Evolutionary conservation across 495 filamentous ascomycete genomes (phyloP), one percentile per base, ranked within the genome.

Genomic region (Pyrenopolyporus hunteri): DNA sequence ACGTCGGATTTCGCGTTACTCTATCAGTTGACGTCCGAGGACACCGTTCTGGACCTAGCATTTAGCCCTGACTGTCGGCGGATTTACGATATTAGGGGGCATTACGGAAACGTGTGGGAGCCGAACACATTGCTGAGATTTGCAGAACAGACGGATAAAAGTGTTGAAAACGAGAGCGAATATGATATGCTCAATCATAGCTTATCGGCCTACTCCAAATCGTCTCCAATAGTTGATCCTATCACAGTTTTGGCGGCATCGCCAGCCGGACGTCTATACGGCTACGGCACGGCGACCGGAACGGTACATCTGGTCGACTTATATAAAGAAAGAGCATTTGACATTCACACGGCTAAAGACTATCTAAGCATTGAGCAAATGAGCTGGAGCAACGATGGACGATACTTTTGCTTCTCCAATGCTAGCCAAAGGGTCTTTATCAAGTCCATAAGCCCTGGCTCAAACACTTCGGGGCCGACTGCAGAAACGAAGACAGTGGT

Each of bases 71-170:
- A 71, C 22, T 9, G 45, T n/a, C 33, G 43, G 22, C 69, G 70
- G 6, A 37, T 73, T 23, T 73, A 71, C 31, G 70, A 73, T 16
- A 55, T 70, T 9, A 42, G 70, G 50, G 69, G 66, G 0, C 50
- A 49, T 11, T 68, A 68, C 42, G 63, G 53, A 7, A 72, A 70
- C 44, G 64, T 39, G 9, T 72, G 67, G 70, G 67, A 72, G 57
- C 70, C 67, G 6, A 68, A 63, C 40, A 40, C 54, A 14, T 39
- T 71, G 37, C 33, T 71, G 29, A 62, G 47, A 49, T 65, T 49
- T 48, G 52, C 50, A 29, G 69, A 71, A 37, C 65, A 68, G 47
- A 45, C 39, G 8, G n/a, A n/a, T 6, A 23, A n/a, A 28, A 25
- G 11, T n/a, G 17, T 3, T n/a, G 46, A 43, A 1, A 25, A 23